Conservation (phyloP, 371 early-diverging fungal genomes). For the Batkoa obscura region DNA sequence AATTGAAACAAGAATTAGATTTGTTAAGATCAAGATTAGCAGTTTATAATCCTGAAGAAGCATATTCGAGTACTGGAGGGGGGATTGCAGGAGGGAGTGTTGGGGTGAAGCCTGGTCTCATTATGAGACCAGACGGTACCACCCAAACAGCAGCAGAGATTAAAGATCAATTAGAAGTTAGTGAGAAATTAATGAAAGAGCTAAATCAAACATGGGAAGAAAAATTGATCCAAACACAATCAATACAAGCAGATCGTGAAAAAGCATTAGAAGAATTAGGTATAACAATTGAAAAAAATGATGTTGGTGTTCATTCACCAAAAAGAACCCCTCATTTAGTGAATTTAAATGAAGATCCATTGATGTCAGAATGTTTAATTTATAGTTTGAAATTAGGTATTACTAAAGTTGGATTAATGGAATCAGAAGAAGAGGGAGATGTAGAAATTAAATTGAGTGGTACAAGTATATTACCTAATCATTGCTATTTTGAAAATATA, state of each 20-base stretch:
- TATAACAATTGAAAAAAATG: slow-evolving; percentile 49
- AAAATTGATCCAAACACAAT: slow-evolving; percentile 52
- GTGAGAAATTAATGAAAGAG: slow-evolving; percentile 73
- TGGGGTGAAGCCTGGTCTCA: slow-evolving; percentile 2
- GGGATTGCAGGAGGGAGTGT: not conserved
- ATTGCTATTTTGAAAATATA: slow-evolving; percentile 57
- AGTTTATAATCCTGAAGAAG: slow-evolving; percentile 34
- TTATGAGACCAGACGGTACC: slow-evolving; percentile 10
- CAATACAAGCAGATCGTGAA: slow-evolving; percentile 53
- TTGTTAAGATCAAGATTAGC: slow-evolving; percentile 39
- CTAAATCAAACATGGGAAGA: slow-evolving; percentile 74
- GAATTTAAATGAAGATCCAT: slow-evolving; percentile 78
- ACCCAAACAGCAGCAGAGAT: slow-evolving; percentile 37
- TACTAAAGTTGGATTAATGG: slow-evolving; percentile 46
- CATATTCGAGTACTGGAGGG: not conserved
- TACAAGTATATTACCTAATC: slow-evolving; percentile 39
- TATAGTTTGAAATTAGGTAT: slow-evolving; percentile 64
- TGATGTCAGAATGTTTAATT: slow-evolving; percentile 75
- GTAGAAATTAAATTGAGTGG: slow-evolving; percentile 59
- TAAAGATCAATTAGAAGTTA: slow-evolving; percentile 59
- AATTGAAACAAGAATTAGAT: slow-evolving; percentile 67
- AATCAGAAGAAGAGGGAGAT: slow-evolving; percentile 11
- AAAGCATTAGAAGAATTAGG: slow-evolving; percentile 60
- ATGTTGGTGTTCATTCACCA: slow-evolving; percentile 65
- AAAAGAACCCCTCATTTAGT: slow-evolving; percentile 70